A percentile compares a stretch with the other conserved stretches of the same genome.
These are phyloP conservation scores for Beta vulgaris DNA, from an alignment of 148 eudicot genomes.

Conservation along the genomic window DNA sequence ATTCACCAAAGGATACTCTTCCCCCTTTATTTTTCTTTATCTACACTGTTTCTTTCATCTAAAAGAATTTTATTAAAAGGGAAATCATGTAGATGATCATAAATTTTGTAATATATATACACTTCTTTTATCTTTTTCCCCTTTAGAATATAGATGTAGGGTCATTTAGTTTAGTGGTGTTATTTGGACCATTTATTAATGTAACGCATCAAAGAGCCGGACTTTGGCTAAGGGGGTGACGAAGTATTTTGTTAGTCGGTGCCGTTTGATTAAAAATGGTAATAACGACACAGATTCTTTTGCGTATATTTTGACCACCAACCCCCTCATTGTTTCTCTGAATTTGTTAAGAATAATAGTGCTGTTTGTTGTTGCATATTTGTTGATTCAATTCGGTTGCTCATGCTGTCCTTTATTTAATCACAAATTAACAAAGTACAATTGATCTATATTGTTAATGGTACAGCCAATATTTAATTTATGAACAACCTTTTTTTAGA, in stretches of 20 bases:
- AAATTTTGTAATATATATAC: too few species aligned
- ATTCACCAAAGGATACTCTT: not conserved
- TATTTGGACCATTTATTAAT: not conserved
- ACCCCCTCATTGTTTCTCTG: not conserved
- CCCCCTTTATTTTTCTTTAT: not conserved
- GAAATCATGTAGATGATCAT: too few species aligned
- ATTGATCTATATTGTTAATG: too few species aligned
- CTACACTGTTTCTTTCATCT: not conserved
- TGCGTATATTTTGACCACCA: conserved; percentile 19
- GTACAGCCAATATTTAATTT: too few species aligned
- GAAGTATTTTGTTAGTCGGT: conserved; percentile 15
- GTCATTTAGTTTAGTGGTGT: not conserved
- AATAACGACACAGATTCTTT: not conserved
- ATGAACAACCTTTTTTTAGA: too few species aligned
- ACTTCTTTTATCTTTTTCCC: too few species aligned
- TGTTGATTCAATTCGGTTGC: not conserved
- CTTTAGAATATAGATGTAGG: too few species aligned
- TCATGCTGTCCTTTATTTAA: not conserved
- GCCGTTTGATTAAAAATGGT: conserved; percentile 4
- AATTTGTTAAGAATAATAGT: not conserved
- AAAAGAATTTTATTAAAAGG: not conserved
- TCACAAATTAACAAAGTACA: too few species aligned
- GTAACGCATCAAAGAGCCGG: not conserved
- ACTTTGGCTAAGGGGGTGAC: not conserved
- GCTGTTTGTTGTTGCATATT: not conserved